Evolutionary conservation across 169 alveolate genomes (phyloP).

Genomic region (Toxoplasma gondii): DNA sequence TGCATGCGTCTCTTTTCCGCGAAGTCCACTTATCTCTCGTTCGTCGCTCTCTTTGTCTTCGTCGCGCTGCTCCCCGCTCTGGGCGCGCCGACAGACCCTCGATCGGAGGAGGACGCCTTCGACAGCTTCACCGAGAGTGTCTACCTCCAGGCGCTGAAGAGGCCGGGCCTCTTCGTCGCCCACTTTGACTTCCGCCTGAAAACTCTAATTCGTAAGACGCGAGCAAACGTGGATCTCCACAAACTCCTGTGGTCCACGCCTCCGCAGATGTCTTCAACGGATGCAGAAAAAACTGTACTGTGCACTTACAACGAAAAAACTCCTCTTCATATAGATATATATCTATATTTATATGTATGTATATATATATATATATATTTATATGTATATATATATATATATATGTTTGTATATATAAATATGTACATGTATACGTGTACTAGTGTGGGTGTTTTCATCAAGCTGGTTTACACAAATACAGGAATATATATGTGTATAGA

Average conservation of each 20-base stretch:
- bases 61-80: too few species aligned
- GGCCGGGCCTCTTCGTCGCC: neutral
- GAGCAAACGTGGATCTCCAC: neutral
- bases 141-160: neutral
- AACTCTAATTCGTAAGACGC: neutral
- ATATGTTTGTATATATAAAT: too few species aligned
- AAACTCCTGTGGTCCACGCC: neutral
- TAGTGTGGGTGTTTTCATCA: too few species aligned
- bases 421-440: too few species aligned
- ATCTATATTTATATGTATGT: too few species aligned
- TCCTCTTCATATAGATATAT: neutral
- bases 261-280: neutral
- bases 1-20: too few species aligned
- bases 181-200: neutral
- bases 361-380: neutral
- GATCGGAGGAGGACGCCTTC: neutral
- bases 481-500: too few species aligned
- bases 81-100: neutral
- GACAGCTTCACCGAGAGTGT: neutral
- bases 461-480: too few species aligned
- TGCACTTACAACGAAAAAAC: too few species aligned
- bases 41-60: too few species aligned
- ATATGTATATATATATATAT: neutral
- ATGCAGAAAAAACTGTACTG: neutral
- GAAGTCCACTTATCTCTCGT: too few species aligned